Evolutionary conservation across 75 land plant genomes (phyloP), one percentile per base, ranked within the genome.

Genomic region (Larix kaempferi): DNA sequence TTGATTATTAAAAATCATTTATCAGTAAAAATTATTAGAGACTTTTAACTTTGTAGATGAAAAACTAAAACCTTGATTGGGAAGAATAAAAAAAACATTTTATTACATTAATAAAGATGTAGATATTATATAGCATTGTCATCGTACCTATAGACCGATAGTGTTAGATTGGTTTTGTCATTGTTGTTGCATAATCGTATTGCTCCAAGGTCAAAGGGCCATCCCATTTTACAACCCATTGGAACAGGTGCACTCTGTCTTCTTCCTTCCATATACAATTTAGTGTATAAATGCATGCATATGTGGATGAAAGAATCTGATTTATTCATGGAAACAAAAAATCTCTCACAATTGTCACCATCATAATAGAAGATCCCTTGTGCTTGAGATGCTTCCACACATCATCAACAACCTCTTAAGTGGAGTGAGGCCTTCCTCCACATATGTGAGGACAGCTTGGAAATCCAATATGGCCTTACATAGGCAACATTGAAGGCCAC

Each of bases 311-410:
- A 26, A 71, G 59, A 6, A 52, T 69, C 6, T 14, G 41, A 29
- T 2, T 49, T 56, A 27, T 49, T 6, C 17, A 74, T 67, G 13
- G 39, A 22, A 8, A 78, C 60, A 78, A 78, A 17, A 27, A 78
- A 33, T 57, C 80, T 78, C 54, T 76, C 80, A 6, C 52, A 29
- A 17, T 78, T 26, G 39, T 78, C 54, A 33, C 74, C 58, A 65
- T 78, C 74, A 69, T 71, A 78, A 55, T 58, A 69, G 19, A 78
- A 0, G 75, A 78, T 21, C 56, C 74, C 74, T 56, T 78, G 56
- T 21, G 55, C n/a, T 55, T 78, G 80, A 25, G 80, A 22, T 26
- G 74, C 33, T 63, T 69, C 27, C 55, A 56, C 10, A 35, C 57
- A 71, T 69, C 74, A 56, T 71, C 74, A 15, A 78, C 57, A 26